A percentile compares a stretch with the other conserved stretches of the same genome.
phyloP scores from a whole-genome alignment of 345 rosid species.

The Rhizophora apiculata region DNA sequence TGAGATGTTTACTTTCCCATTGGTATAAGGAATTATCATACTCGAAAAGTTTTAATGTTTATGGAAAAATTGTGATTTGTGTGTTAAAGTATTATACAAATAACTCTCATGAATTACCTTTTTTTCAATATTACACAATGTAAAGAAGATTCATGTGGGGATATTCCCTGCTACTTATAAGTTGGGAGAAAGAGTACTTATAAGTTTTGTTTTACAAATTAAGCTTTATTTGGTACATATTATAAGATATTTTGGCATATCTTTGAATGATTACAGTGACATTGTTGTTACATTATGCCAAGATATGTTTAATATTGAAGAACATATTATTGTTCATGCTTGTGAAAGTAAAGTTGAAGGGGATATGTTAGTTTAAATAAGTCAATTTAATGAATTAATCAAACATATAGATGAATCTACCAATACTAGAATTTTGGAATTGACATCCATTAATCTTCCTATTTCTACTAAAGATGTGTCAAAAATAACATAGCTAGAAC shows the following conservation, averaged over 20 bases:
- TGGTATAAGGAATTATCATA: slow-evolving; percentile 70
- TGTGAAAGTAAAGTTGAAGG: slow-evolving; percentile 42
- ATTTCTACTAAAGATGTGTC: too few relatives aligned
- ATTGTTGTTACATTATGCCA: slow-evolving; percentile 64
- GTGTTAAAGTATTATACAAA: slow-evolving; percentile 92
- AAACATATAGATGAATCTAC: too few relatives aligned
- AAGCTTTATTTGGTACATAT: slow-evolving; percentile 58
- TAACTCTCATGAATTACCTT: slow-evolving; percentile 58
- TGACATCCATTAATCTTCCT: too few relatives aligned
- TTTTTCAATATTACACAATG: slow-evolving; percentile 58
- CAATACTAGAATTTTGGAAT: too few relatives aligned
- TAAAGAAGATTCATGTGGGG: slow-evolving; percentile 62
- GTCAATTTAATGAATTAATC: too few relatives aligned
- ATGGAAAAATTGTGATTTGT: slow-evolving; percentile 83
- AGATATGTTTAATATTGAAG: slow-evolving; percentile 37
- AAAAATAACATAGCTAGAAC: too few relatives aligned
- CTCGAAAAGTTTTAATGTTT: slow-evolving; percentile 58
- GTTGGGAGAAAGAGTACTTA: slow-evolving; percentile 71
- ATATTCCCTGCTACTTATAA: slow-evolving; percentile 56
- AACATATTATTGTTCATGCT: slow-evolving; percentile 33
- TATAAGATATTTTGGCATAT: slow-evolving; percentile 45
- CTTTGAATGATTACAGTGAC: slow-evolving; percentile 53
- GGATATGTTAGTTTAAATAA: too few relatives aligned
- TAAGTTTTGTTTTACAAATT: slow-evolving; percentile 57
- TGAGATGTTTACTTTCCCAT: slow-evolving; percentile 86